These are phyloP conservation scores for Farysia itapuensis DNA, from an alignment of 1,284 basidiomycete genomes.

Conservation along the genomic window DNA sequence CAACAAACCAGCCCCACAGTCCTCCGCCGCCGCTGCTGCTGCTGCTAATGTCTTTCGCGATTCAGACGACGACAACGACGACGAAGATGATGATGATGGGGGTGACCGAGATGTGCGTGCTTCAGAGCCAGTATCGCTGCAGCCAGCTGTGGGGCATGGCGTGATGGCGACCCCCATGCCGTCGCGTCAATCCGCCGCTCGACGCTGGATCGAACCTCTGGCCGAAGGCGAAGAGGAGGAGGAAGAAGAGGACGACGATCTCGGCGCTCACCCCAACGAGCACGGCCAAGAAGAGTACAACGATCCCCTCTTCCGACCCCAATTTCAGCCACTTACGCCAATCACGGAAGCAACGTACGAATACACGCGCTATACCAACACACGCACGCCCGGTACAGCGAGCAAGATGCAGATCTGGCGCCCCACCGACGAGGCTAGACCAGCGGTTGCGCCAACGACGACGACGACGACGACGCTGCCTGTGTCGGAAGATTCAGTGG, in stretches of 20 bases:
- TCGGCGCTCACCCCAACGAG: not conserved
- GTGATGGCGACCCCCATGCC: slow-evolving; percentile 37
- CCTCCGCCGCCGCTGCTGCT: slow-evolving; percentile 3
- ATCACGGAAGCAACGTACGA: slow-evolving; percentile 55
- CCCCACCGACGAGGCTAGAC: not conserved
- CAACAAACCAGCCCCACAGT: slow-evolving; percentile 5
- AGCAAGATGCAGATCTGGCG: slow-evolving; percentile 8
- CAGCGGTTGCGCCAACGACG: slow-evolving; percentile 17
- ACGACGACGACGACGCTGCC: too few species aligned
- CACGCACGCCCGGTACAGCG: slow-evolving; percentile 36
- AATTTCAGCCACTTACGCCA: slow-evolving; percentile 48
- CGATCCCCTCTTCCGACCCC: slow-evolving; percentile 16
- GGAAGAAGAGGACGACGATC: slow-evolving; percentile 13
- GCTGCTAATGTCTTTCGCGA: slow-evolving; percentile 24
- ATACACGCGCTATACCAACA: slow-evolving; percentile 43
- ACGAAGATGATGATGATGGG: slow-evolving; percentile 8
- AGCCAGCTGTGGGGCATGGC: not conserved
- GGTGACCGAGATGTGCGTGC: not conserved
- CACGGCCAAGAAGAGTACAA: slow-evolving; percentile 3
- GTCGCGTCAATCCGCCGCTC: slow-evolving; percentile 19
- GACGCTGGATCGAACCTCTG: slow-evolving; percentile 40
- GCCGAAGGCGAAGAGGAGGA: slow-evolving; percentile 38
- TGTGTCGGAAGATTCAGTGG: not conserved
- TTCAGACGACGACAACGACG: slow-evolving; percentile 42
- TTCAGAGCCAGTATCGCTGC: not conserved